Evolutionary conservation across 2,329 filamentous ascomycete species (phyloP).

Genomic region (Plenodomus biglobosus): DNA sequence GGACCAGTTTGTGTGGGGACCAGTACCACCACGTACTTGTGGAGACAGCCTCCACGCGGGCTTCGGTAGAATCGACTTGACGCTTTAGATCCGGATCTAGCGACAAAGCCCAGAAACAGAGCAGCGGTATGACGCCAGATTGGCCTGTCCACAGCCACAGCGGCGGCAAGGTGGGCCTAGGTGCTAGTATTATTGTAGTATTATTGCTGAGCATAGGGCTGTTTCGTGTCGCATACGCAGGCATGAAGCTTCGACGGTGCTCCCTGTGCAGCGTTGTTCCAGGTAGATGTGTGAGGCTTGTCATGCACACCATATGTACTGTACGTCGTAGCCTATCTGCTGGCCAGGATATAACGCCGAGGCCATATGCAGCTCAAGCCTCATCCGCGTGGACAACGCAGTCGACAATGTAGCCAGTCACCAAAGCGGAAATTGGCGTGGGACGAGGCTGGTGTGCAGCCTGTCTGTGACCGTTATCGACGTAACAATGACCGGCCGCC

Average conservation of each 20-base stretch:
- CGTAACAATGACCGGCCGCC: slow-evolving; percentile 4
- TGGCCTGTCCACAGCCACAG: background rate
- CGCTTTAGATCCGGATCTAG: slow-evolving; percentile 6
- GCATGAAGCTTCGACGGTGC: slow-evolving; percentile 3
- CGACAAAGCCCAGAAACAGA: slow-evolving; percentile 1
- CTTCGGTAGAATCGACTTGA: slow-evolving; percentile 3
- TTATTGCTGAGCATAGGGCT: background rate
- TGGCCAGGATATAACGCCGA: background rate
- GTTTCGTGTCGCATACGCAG: slow-evolving; percentile 10
- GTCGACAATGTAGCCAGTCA: background rate
- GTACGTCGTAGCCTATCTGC: background rate
- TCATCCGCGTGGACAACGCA: background rate
- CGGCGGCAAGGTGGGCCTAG: background rate
- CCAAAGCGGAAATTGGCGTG: slow-evolving; percentile 1
- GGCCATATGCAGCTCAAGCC: background rate
- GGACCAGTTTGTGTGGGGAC: background rate
- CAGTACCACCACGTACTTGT: slow-evolving; percentile 1
- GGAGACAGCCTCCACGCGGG: slow-evolving; percentile 5
- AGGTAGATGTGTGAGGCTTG: background rate
- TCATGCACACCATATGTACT: background rate
- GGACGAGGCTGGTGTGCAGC: slow-evolving; percentile 1
- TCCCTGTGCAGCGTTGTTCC: background rate
- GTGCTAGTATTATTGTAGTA: background rate
- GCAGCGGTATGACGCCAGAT: slow-evolving; percentile 3
- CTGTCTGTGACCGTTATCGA: slow-evolving; percentile 1